Conservation (phyloP, 148 eudicot species). For the Vaccinium vitisidaea region DNA sequence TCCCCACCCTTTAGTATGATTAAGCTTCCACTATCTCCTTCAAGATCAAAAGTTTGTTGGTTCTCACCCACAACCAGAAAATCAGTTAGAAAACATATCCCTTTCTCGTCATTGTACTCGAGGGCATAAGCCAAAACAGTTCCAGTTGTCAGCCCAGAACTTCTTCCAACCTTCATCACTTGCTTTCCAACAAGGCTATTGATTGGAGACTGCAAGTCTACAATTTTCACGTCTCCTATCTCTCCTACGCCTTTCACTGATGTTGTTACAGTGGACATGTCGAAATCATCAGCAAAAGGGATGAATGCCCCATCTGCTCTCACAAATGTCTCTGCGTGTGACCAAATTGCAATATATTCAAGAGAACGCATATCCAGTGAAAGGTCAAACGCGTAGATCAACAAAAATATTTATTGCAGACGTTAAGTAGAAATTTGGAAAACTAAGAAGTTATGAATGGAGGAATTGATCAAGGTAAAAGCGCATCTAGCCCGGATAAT, state of each 20-base stretch:
- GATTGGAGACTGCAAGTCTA: constrained; percentile 86
- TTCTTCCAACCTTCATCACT: constrained; percentile 96
- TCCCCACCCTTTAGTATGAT: constrained; percentile 70
- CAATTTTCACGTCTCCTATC: constrained; percentile 74
- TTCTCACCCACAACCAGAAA: constrained; percentile 96
- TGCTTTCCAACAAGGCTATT: constrained; percentile 81
- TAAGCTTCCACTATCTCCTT: constrained; percentile 97
- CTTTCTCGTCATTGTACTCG: constrained; percentile 96
- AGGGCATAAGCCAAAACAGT: constrained; percentile 89
- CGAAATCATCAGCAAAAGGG: constrained; percentile 91
- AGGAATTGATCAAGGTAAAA: constrained; percentile 5
- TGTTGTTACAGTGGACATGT: constrained; percentile 79
- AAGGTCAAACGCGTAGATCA: neutral
- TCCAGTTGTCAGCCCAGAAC: constrained; percentile 91
- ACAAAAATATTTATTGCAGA: neutral
- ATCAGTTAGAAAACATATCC: constrained; percentile 94
- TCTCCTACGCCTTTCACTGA: constrained; percentile 89
- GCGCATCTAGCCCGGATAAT: neutral
- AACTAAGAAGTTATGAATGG: neutral
- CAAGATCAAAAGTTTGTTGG: constrained; percentile 94
- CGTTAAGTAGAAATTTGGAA: neutral
- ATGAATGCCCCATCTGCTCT: constrained; percentile 99
- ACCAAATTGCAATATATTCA: constrained; percentile 13
- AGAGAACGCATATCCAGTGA: neutral
- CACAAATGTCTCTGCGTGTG: constrained; percentile 89